Base-by-base conservation (phyloP, 2,329 filamentous ascomycete genomes). In the Apiospora pterosperma region DNA sequence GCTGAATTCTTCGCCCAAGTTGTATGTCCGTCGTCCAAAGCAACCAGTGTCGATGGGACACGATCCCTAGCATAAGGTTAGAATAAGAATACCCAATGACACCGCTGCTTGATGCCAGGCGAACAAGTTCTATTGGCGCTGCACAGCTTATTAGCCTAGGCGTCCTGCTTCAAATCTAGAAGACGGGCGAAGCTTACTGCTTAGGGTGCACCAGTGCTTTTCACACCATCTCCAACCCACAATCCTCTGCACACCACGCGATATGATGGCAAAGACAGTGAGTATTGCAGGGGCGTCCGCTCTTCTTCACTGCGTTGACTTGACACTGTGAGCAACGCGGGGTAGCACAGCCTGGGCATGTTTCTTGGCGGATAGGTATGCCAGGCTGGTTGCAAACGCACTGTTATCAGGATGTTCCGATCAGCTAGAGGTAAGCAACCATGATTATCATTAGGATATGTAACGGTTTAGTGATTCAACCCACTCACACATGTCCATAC, bases 391-490 rank as follows among this genome's bases (percentile, higher is more conserved):
- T 39, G 36, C 36, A 39, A 4, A 39, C 36, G 14, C n/a, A n/a
- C n/a, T n/a, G n/a, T 34, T 34, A 42, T 65, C 55, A 6, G 55
- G 58, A 34, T 63, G 61, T 14, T 63, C 55, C 10, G 62, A 63
- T 23, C 42, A 55, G 39, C 34, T 65, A 36, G 59, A 55, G 5
- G n/a, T n/a, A n/a, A n/a, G n/a, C n/a, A n/a, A n/a, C n/a, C n/a
- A n/a, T n/a, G n/a, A n/a, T n/a, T n/a, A n/a, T n/a, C n/a, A n/a
- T n/a, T n/a, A n/a, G n/a, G n/a, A n/a, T n/a, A n/a, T n/a, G n/a
- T n/a, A n/a, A n/a, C n/a, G n/a, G n/a, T n/a, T n/a, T n/a, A n/a
- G n/a, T n/a, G n/a, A n/a, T n/a, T n/a, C n/a, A n/a, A n/a, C n/a
- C n/a, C n/a, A n/a, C n/a, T n/a, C n/a, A n/a, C n/a, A n/a, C n/a